These are phyloP conservation scores for Ceratobasidium sp. DNA, from an alignment of 1,284 basidiomycete genomes.

Conservation along the genomic window DNA sequence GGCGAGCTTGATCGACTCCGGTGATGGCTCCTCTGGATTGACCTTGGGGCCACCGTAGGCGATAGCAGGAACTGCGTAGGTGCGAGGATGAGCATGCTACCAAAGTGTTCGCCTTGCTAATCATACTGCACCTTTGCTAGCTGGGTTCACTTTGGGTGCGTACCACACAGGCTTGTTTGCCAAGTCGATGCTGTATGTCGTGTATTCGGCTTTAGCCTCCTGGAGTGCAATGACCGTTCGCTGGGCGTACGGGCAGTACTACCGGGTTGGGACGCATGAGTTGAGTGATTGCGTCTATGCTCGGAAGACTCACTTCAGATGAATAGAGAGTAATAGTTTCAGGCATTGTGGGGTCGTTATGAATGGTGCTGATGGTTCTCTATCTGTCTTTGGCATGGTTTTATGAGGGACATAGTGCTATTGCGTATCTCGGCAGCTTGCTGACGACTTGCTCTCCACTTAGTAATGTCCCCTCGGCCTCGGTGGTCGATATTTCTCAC, in stretches of 20 bases:
- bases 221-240: conserved; percentile 68
- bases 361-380: conserved; percentile 23
- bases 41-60: conserved; percentile 68
- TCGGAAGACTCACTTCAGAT: conserved; percentile 55
- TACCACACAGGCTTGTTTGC: conserved; percentile 74
- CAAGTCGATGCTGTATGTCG: conserved; percentile 65
- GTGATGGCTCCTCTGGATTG: conserved; percentile 63
- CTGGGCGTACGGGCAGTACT: conserved; percentile 63
- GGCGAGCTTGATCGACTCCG: conserved; percentile 66
- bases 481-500: background rate
- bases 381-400: background rate
- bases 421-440: conserved; percentile 6
- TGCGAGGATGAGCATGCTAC: conserved; percentile 21
- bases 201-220: conserved; percentile 63
- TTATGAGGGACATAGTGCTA: background rate
- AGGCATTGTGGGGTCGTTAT: conserved; percentile 49
- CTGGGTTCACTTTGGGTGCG: conserved; percentile 68
- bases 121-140: conserved; percentile 58
- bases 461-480: background rate
- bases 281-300: background rate
- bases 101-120: background rate
- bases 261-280: conserved; percentile 3
- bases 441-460: conserved; percentile 2
- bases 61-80: conserved; percentile 62
- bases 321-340: conserved; percentile 62